Percentiles rank a stretch among this genome's conserved stretches.
phyloP scores from a whole-genome alignment of 257 asterid genomes.

The Primulina tabacum region DNA sequence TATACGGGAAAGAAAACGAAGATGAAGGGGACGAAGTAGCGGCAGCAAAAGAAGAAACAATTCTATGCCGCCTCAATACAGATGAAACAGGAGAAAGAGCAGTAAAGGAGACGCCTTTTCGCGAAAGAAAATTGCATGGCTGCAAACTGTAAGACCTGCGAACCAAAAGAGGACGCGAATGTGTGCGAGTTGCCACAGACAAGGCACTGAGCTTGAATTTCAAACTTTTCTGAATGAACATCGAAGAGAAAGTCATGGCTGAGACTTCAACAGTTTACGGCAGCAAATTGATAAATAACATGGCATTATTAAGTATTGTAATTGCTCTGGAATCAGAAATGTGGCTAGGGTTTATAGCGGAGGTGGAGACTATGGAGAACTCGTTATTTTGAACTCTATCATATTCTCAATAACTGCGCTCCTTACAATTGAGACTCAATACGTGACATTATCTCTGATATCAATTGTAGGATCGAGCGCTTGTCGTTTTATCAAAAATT shows the following conservation, averaged over 20 bases:
- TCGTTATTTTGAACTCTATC: too few relatives aligned
- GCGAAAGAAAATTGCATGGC: slow-evolving; percentile 21
- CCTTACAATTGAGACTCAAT: too few relatives aligned
- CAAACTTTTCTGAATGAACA: slow-evolving; percentile 30
- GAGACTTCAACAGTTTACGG: not conserved
- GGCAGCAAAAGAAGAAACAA: not conserved
- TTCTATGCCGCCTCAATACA: slow-evolving; percentile 38
- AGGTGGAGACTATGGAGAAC: not conserved
- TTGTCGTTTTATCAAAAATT: too few relatives aligned
- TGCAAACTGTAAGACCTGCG: slow-evolving; percentile 35
- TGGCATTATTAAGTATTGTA: not conserved
- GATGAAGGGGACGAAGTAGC: slow-evolving; percentile 19
- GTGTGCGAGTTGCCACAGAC: slow-evolving; percentile 36
- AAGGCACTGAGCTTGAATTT: slow-evolving; percentile 50
- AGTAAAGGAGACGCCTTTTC: slow-evolving; percentile 28
- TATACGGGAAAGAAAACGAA: slow-evolving; percentile 39
- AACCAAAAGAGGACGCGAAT: slow-evolving; percentile 27
- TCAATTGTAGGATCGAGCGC: accelerated
- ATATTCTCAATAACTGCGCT: too few relatives aligned
- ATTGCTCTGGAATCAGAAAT: not conserved
- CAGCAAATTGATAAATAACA: slow-evolving; percentile 8
- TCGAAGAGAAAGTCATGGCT: slow-evolving; percentile 33
- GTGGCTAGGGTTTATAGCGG: slow-evolving; percentile 57
- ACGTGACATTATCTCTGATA: too few relatives aligned
- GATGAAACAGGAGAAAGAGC: slow-evolving; percentile 31